Base-by-base conservation (phyloP, 116 monocot species). In the Posidonia oceanica region DNA sequence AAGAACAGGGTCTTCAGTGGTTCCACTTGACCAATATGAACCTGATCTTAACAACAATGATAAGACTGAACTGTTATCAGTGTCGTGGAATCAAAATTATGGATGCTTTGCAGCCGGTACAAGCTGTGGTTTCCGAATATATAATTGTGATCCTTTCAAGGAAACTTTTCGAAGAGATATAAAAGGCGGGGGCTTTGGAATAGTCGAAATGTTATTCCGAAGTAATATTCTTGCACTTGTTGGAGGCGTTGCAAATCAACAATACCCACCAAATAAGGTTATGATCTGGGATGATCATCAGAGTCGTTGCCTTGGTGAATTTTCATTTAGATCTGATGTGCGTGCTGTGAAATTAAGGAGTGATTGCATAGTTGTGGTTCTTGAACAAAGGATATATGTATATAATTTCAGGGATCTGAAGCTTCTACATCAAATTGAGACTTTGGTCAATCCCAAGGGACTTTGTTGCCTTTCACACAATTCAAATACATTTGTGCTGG, bases 221-320 rank as follows among this genome's bases (percentile, higher is more conserved):
- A 83, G 77, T 65, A 83, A 88, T 38, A 80, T 85, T 22, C 75
- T 88, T 5, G 85, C 85, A 15, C 85, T 88, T 54, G 88, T 88
- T 62, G 85, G 85, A 56, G 75, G 83, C n/a, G 80, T 69, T 16
- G 54, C 82, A 61, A 82, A 85, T 39, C 66, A 75, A 42, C 78
- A 83, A 52, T 88, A 83, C 61, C 88, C 85, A 17, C 73, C 85
- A 15, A 88, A 75, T 37, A 85, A 85, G 75, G 88, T 88, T 16
- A 71, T 85, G 73, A 88, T 88, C 51, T 88, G 88, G 88, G 82
- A 85, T 69, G 88, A 88, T 70, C 82, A 82, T 68, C 80, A 82
- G 74, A 80, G 85, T 29, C 65, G 82, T 1, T 84, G 77, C 40
- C 77, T 85, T 68, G 82, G 85, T 38, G 88, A 88, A 63, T 82